These are phyloP conservation scores for Vigna nakashimae DNA, from an alignment of 306 rosid species.

Conservation along the genomic window DNA sequence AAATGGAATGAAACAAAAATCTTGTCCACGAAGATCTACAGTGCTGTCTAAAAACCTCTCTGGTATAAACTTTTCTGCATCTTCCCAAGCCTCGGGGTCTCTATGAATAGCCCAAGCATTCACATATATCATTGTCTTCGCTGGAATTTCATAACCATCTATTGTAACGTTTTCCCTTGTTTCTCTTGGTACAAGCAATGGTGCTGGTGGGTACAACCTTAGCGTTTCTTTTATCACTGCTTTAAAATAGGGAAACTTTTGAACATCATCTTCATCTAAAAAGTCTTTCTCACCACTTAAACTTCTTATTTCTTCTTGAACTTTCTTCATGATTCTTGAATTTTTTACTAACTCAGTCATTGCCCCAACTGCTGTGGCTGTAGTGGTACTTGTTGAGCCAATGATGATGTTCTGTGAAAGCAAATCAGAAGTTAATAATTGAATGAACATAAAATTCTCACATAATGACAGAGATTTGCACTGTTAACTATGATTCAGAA, in stretches of 20 bases:
- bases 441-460: too few relatives aligned
- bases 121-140: neutral
- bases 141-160: neutral
- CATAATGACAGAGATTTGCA: too few relatives aligned
- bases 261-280: neutral
- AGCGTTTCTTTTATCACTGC: slow-evolving; percentile 35
- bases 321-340: neutral
- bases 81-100: neutral
- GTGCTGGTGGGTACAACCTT: slow-evolving; percentile 15
- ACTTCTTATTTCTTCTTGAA: neutral
- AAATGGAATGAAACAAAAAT: neutral
- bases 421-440: too few relatives aligned
- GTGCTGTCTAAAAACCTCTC: neutral
- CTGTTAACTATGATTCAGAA: too few relatives aligned
- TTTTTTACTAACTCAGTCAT: slow-evolving; percentile 11
- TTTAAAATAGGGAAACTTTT: neutral
- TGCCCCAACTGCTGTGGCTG: slow-evolving; percentile 15
- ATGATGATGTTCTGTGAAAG: slow-evolving; percentile 22
- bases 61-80: neutral
- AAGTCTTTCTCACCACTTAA: neutral
- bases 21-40: neutral
- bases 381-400: slow-evolving; percentile 32
- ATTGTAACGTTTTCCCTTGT: neutral
- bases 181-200: slow-evolving; percentile 32
- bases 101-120: neutral